Base-by-base conservation (phyloP, 176 grass and related monocot genomes). In the Phragmites australis region DNA sequence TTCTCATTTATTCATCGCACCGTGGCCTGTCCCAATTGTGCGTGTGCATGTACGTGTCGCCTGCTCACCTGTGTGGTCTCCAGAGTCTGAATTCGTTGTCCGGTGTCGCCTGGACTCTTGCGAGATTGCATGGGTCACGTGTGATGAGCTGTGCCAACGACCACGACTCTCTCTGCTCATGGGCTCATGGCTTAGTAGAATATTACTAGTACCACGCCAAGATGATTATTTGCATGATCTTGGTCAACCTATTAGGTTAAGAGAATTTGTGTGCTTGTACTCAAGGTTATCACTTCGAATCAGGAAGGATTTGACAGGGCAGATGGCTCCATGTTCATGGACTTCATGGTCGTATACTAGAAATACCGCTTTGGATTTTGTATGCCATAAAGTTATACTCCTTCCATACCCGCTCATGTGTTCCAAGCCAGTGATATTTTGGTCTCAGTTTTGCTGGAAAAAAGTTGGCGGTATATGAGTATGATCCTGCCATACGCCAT, bases 1-100 rank as follows among this genome's bases (percentile, higher is more conserved):
- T 59, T 76, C 74, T 27, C 22, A 10, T 60, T 45, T 76, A 76
- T 53, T 32, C 21, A 18, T 57, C 73, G 34, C 73, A 26, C 46
- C 3, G 3, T 13, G 17, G 15, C 26, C 2, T 52, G 25, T n/a
- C 47, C 16, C 9, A 12, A 15, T 21, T 21, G 30, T 22, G 10
- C 48, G 2, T 3, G 22, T 56, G 27, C 3, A 27, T 17, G 23
- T 19, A 26, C 15, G 29, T 63, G 60, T 37, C 16, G 3, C 59
- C 60, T 37, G 6, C 11, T 49, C 47, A 49, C 47, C 47, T 17
- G 10, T 49, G 13, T 10, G 9, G 52, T 54, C 22, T 25, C 59
- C 21, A 7, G 17, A 6, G n/a, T n/a, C n/a, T n/a, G n/a, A n/a
- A n/a, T n/a, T 51, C 15, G 17, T 17, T 47, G 67, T 70, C 67